Percentiles rank a stretch among this genome's conserved stretches.
These are phyloP conservation scores for Tolypocladium capitatum DNA, from an alignment of 2,329 filamentous ascomycete species.

Conservation along the genomic window DNA sequence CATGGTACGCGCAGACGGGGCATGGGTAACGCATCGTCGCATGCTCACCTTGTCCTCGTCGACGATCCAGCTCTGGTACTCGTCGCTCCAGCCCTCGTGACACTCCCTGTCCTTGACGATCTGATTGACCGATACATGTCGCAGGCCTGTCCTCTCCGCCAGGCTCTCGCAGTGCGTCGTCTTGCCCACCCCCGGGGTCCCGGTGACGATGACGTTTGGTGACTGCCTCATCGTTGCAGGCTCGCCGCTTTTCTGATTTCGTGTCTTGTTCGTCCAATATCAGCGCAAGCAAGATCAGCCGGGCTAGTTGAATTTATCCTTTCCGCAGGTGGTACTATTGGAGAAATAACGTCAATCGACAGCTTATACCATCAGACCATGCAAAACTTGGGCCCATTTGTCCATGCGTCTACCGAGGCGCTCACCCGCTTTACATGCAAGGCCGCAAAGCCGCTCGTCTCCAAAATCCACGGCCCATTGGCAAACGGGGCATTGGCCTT, in stretches of 20 bases:
- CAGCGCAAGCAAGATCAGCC: background rate
- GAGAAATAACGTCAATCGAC: background rate
- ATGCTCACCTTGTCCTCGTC: slow-evolving; percentile 79
- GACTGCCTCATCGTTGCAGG: slow-evolving; percentile 28
- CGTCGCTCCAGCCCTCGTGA: slow-evolving; percentile 78
- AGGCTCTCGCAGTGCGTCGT: slow-evolving; percentile 81
- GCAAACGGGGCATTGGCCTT: background rate
- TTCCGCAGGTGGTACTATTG: too few species aligned
- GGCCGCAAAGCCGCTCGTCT: background rate
- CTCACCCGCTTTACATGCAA: background rate
- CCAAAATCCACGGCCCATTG: background rate
- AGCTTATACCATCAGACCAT: background rate
- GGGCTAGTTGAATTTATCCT: too few species aligned
- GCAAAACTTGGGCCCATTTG: background rate
- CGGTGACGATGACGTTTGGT: slow-evolving; percentile 91
- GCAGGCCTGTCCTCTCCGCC: slow-evolving; percentile 61
- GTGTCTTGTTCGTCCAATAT: background rate
- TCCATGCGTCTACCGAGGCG: background rate
- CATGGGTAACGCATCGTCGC: background rate
- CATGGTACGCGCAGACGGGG: background rate
- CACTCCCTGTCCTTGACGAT: slow-evolving; percentile 80
- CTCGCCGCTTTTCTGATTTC: background rate
- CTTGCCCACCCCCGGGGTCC: slow-evolving; percentile 92
- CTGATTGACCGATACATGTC: slow-evolving; percentile 79
- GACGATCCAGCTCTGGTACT: slow-evolving; percentile 79